Evolutionary conservation across 805 yeast species (phyloP).

Genomic region (Komagataella pseudopastoris): DNA sequence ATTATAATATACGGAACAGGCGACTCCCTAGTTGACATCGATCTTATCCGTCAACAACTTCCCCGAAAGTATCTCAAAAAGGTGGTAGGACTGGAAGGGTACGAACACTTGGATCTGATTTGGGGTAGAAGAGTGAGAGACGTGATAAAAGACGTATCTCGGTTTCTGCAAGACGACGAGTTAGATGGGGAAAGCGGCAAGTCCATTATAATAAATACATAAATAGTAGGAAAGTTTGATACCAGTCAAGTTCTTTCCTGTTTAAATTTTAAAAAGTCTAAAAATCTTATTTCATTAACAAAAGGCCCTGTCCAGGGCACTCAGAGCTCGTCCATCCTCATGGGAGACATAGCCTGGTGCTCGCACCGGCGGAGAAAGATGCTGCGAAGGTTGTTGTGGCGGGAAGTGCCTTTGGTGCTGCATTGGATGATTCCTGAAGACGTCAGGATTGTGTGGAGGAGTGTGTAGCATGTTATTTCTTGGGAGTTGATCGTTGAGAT

Average conservation of each 20-base stretch:
- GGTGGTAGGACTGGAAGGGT: constrained; percentile 41
- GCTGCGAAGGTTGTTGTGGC: neutral
- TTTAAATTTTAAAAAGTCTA: neutral
- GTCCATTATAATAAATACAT: neutral
- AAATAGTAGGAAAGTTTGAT: neutral
- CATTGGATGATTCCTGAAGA: neutral
- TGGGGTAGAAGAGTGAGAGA: constrained; percentile 74
- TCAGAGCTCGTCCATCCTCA: neutral
- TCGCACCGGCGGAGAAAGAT: neutral
- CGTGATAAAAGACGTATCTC: constrained; percentile 29
- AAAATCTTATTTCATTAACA: neutral
- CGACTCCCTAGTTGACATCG: constrained; percentile 82
- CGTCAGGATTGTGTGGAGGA: neutral
- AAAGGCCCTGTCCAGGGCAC: neutral
- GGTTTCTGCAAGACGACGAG: constrained; percentile 14
- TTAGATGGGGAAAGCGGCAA: neutral
- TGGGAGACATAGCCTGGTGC: neutral
- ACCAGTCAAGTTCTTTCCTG: neutral
- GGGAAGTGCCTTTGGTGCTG: neutral
- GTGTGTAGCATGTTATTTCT: neutral
- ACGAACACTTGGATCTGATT: constrained; percentile 84
- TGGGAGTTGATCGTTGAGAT: neutral
- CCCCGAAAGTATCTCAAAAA: constrained; percentile 23
- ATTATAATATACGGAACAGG: constrained; percentile 66
- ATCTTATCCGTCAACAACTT: constrained; percentile 52